A percentile compares a stretch with the other conserved stretches of the same genome.
These are phyloP conservation scores for Picea glauca DNA, from an alignment of 75 land plant species.

Conservation along the genomic window DNA sequence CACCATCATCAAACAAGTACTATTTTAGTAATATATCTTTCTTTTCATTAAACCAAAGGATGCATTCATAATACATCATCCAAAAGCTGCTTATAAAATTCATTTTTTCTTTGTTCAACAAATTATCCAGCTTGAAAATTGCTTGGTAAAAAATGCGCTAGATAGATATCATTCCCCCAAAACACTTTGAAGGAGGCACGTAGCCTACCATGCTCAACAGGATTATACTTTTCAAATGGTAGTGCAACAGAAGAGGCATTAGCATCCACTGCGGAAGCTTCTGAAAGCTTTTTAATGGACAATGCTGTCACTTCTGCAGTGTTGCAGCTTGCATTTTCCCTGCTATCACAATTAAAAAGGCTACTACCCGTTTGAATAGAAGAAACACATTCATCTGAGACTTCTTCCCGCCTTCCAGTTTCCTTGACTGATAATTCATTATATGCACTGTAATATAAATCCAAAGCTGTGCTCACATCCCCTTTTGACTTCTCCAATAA, in stretches of 20 bases:
- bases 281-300: constrained; percentile 1
- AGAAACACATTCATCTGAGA: not conserved
- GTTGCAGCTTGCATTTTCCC: constrained; percentile 1
- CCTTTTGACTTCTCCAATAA: constrained; percentile 66
- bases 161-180: not conserved
- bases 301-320: not conserved
- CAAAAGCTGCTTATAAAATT: not conserved
- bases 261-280: constrained; percentile 7
- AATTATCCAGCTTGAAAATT: constrained; percentile 2
- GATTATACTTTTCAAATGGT: constrained; percentile 67
- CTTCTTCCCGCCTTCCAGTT: not conserved
- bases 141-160: not conserved
- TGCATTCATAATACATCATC: not conserved
- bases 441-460: constrained; percentile 43
- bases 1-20: not conserved
- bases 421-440: constrained; percentile 9
- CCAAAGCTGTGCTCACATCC: constrained; percentile 64
- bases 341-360: not conserved
- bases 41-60: not conserved
- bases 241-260: constrained; percentile 32
- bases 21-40: not conserved
- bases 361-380: not conserved
- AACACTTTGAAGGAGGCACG: not conserved
- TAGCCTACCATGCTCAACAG: constrained; percentile 71
- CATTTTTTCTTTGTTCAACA: not conserved